Conservation (phyloP, 495 filamentous ascomycete genomes). For the Rostrohypoxylon terebratum region DNA sequence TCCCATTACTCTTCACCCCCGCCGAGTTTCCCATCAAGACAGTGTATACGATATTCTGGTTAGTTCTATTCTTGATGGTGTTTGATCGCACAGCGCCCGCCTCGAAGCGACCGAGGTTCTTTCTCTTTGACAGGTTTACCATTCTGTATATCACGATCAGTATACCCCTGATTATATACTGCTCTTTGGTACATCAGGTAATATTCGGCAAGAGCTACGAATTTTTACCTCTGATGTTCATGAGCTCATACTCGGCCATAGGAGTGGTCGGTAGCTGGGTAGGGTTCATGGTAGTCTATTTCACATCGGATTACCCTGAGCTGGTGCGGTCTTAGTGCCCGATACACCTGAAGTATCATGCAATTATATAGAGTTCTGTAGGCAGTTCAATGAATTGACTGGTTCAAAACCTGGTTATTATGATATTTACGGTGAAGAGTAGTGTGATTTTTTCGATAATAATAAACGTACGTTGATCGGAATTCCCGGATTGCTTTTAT, state of each 20-base stretch:
- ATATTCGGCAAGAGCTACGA: constrained; percentile 86
- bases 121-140: constrained; percentile 90
- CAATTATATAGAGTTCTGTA: neutral
- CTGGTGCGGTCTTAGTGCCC: neutral
- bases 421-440: constrained; percentile 6
- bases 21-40: constrained; percentile 94
- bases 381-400: constrained; percentile 18
- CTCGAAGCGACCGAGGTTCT: constrained; percentile 76
- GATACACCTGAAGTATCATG: constrained; percentile 25
- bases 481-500: constrained; percentile 33
- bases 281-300: constrained; percentile 93
- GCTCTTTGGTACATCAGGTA: constrained; percentile 82
- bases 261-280: constrained; percentile 98
- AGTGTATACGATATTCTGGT: constrained; percentile 92
- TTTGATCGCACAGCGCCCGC: constrained; percentile 92
- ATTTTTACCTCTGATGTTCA: constrained; percentile 97
- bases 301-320: constrained; percentile 67
- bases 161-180: constrained; percentile 90
- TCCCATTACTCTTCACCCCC: constrained; percentile 91
- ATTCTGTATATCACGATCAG: constrained; percentile 86
- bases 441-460: constrained; percentile 6
- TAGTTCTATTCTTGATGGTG: constrained; percentile 82
- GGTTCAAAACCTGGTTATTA: constrained; percentile 1
- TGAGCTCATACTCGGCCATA: constrained; percentile 91
- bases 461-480: constrained; percentile 23